Evolutionary conservation across 75 land plant species (phyloP).

Genomic region (Larix kaempferi): DNA sequence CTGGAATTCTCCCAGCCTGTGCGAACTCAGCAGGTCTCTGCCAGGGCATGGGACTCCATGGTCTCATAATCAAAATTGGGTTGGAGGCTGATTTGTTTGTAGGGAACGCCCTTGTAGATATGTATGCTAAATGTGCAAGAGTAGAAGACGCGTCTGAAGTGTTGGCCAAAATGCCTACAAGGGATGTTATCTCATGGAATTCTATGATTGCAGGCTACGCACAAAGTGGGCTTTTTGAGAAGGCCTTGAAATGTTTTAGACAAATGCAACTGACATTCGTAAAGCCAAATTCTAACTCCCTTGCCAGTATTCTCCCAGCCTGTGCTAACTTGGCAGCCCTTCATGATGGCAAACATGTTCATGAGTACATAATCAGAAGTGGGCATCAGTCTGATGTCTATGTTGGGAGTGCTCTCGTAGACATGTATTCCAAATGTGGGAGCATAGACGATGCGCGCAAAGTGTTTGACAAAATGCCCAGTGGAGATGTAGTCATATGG

Average conservation of each 20-base stretch:
- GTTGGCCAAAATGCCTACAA: conserved; percentile 6
- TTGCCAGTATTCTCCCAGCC: conserved; percentile 20
- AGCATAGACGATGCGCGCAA: conserved; percentile 11
- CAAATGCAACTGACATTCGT: conserved; percentile 14
- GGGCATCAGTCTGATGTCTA: conserved; percentile 10
- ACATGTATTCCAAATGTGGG: conserved; percentile 21
- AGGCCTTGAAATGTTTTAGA: conserved; percentile 18
- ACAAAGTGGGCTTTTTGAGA: conserved; percentile 17
- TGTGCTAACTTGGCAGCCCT: conserved; percentile 24
- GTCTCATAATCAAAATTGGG: conserved; percentile 7
- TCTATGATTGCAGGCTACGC: conserved; percentile 21
- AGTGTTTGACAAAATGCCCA: not conserved
- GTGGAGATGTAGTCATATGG: conserved; percentile 20
- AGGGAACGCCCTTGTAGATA: conserved; percentile 18
- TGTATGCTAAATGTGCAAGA: conserved; percentile 22
- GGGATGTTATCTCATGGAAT: conserved; percentile 23
- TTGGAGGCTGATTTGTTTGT: conserved; percentile 13
- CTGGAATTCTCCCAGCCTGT: conserved; percentile 56
- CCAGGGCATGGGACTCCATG: conserved; percentile 18
- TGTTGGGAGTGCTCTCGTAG: conserved; percentile 8
- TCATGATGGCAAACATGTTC: conserved; percentile 12
- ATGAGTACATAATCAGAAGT: conserved; percentile 13
- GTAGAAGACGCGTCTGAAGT: conserved; percentile 11
- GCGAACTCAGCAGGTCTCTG: conserved; percentile 35
- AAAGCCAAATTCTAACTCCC: conserved; percentile 10